phyloP scores from a whole-genome alignment of 208 protist genomes.

The Wallacemonas collosoma region DNA sequence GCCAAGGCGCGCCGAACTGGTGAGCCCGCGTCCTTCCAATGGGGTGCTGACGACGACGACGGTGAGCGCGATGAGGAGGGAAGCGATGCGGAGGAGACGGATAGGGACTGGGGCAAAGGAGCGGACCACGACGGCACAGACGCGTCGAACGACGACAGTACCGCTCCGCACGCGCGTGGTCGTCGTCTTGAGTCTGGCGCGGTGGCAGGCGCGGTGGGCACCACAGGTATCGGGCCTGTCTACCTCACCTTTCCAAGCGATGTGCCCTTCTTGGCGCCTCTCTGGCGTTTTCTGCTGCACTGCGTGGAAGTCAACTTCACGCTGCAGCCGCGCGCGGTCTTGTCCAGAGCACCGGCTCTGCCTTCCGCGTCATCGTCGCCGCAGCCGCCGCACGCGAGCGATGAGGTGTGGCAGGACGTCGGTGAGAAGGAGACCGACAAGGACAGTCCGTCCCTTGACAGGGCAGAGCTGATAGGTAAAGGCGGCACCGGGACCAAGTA shows the following conservation, averaged over 20 bases:
- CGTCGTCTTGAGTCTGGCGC: slow-evolving; percentile 5
- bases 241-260: slow-evolving; percentile 43
- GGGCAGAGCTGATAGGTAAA: slow-evolving; percentile 1
- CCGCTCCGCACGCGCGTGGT: not conserved
- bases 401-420: not conserved
- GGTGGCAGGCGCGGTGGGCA: not conserved
- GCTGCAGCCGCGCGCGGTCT: not conserved
- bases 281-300: slow-evolving; percentile 72
- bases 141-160: no score
- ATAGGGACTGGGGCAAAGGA: slow-evolving; percentile 3
- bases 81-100: not conserved
- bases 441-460: not conserved
- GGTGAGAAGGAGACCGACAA: not conserved
- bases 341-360: not conserved
- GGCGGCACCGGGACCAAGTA: not conserved
- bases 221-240: not conserved
- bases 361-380: not conserved
- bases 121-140: no score
- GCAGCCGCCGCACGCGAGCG: not conserved
- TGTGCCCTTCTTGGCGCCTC: slow-evolving; percentile 42
- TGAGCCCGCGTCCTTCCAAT: not conserved
- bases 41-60: slow-evolving; percentile 7
- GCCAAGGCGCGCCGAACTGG: slow-evolving; percentile 12
- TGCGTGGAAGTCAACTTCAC: slow-evolving; percentile 52
- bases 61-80: not conserved